Percentiles rank a stretch among this genome's conserved stretches.
Evolutionary conservation across 805 yeast species (phyloP).

Genomic region (Nematodospora valgi): DNA sequence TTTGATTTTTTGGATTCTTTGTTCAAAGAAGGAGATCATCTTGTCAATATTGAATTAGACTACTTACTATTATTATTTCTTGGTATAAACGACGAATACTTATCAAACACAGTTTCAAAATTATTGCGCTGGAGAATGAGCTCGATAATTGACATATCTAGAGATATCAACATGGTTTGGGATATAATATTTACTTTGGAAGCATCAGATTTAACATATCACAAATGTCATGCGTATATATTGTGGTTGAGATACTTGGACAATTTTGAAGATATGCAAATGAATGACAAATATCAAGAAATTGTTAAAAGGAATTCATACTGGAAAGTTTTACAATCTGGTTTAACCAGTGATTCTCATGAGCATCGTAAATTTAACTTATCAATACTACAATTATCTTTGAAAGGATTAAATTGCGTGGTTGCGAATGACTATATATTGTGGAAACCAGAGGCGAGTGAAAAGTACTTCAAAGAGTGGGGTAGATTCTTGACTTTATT

Average conservation of each 20-base stretch:
- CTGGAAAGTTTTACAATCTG: conserved; percentile 57
- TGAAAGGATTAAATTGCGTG: conserved; percentile 43
- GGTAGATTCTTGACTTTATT: conserved; percentile 66
- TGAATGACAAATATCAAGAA: conserved; percentile 21
- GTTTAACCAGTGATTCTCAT: conserved; percentile 53
- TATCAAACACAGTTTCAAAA: conserved; percentile 36
- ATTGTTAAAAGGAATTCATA: conserved; percentile 32
- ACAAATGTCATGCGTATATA: conserved; percentile 43
- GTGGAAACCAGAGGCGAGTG: conserved; percentile 38
- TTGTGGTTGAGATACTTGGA: conserved; percentile 56
- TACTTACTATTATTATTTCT: conserved; percentile 29
- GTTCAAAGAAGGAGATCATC: conserved; percentile 16
- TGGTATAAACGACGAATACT: conserved; percentile 32
- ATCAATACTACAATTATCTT: conserved; percentile 60
- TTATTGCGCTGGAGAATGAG: conserved; percentile 54
- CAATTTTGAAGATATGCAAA: conserved; percentile 12
- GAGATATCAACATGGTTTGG: conserved; percentile 40
- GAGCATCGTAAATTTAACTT: conserved; percentile 69
- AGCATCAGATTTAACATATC: conserved; percentile 17
- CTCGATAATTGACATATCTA: conserved; percentile 19
- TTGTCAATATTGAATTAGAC: conserved; percentile 11
- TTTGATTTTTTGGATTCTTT: conserved; percentile 37
- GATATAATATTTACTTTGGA: conserved; percentile 36
- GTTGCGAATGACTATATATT: conserved; percentile 33
- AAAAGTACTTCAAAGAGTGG: conserved; percentile 54